Base-by-base conservation (phyloP, 2,329 filamentous ascomycete species). In the Gnomoniopsis smithogilvyi region DNA sequence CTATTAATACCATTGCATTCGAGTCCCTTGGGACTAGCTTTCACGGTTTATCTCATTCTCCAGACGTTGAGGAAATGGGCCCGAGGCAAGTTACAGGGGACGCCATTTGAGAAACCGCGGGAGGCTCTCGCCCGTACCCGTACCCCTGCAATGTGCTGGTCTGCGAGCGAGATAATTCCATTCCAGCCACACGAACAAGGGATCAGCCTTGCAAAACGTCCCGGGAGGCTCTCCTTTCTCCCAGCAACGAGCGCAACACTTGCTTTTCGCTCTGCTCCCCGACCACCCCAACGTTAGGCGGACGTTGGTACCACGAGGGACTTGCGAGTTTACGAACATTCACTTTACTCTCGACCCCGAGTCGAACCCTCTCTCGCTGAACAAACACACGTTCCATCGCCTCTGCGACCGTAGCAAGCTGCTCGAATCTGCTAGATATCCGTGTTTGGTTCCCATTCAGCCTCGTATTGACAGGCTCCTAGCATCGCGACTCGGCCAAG, bases 391-490 rank as follows among this genome's bases (percentile, higher is more conserved):
- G 41, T 15, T 52, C 34, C 51, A 52, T 52, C 36, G 34, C 36
- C 41, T 52, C 34, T 36, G 41, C 24, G 15, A 14, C 38, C n/a
- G 24, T 30, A 11, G 22, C 26, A 54, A 36, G 26, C 47, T 26
- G 6, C 45, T 38, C 17, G 34, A 26, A 24, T 51, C 45, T 48
- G 55, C 45, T 52, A 34, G 26, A 10, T 30, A 21, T 15, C 21
- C 46, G 11, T 34, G 6, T 33, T 41, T 50, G n/a, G 58, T 53
- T n/a, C 26, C 21, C 43, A 17, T 33, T 36, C 56, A 22, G 49
- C 56, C 60, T 62, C 60, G 56, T 62, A 59, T 62, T 59, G 34
- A 43, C 55, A 8, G 4, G 26, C 56, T 52, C 43, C 47, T 19
- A 43, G 38, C 58, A 41, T 51, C 41, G 49, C 48, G 45, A 15